Percentiles rank a stretch among this genome's conserved stretches.
phyloP scores from a whole-genome alignment of 2,329 filamentous ascomycete species.

The Apiospora rasikravindrae region DNA sequence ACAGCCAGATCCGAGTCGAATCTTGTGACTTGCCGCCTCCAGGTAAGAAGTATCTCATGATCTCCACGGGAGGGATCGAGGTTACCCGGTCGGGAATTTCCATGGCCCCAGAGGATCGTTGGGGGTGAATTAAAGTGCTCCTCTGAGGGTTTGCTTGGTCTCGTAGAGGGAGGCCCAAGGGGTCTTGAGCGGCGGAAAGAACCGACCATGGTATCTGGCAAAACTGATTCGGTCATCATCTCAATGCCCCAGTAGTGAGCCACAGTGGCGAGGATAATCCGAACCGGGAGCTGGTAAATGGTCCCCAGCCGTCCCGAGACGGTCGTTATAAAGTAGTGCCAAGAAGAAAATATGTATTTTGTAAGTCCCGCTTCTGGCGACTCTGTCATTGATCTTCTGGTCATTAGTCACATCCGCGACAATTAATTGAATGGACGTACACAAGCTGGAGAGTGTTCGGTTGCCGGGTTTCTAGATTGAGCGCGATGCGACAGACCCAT shows the following conservation, averaged over 20 bases:
- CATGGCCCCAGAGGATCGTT: neutral
- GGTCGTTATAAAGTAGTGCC: neutral
- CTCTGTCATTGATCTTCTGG: neutral
- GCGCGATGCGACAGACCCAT: neutral
- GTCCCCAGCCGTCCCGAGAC: neutral
- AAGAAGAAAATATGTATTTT: neutral
- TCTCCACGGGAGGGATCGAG: neutral
- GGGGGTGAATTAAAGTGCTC: fast-evolving
- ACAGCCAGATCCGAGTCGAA: neutral
- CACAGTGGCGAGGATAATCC: neutral
- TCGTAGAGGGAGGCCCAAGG: neutral
- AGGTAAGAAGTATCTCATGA: neutral
- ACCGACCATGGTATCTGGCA: neutral
- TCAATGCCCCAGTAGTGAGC: neutral
- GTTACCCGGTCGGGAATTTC: neutral
- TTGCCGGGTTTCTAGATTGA: neutral
- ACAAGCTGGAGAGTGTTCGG: neutral
- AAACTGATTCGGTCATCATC: neutral
- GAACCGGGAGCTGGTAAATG: neutral
- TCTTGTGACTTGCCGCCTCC: neutral
- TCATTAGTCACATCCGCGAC: neutral
- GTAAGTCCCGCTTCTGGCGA: neutral
- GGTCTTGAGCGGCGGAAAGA: neutral
- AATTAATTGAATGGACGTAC: neutral
- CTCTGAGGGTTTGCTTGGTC: neutral